phyloP scores from a whole-genome alignment of 129 eudicot genomes.

The carrot (Daucus carota) region DH1_v3.0 NC_030388.2:31629001-31629500 shows the following conservation, averaged over 20 bases:
- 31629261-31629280: slow-evolving; percentile 16
- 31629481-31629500: no score
- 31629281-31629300: neutral
- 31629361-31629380: slow-evolving; percentile 15
- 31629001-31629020: slow-evolving; percentile 9
- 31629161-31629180: slow-evolving; percentile 3
- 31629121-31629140: slow-evolving; percentile 12
- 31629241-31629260: slow-evolving; percentile 18
- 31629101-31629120: slow-evolving; percentile 19
- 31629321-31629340: neutral
- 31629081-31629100: slow-evolving; percentile 14
- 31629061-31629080: slow-evolving; percentile 30
- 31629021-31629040: neutral
- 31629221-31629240: slow-evolving; percentile 7
- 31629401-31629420: neutral
- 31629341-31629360: no score
- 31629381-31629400: neutral
- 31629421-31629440: no score
- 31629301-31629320: slow-evolving; percentile 14
- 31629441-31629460: no score
- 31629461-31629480: no score
- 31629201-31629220: slow-evolving; percentile 13
- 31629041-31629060: neutral
- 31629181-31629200: slow-evolving; percentile 11
- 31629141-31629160: slow-evolving; percentile 37